These are phyloP conservation scores for Aspergillus versicolor DNA, from an alignment of 2,329 filamentous ascomycete species.

Conservation along the genomic window DNA sequence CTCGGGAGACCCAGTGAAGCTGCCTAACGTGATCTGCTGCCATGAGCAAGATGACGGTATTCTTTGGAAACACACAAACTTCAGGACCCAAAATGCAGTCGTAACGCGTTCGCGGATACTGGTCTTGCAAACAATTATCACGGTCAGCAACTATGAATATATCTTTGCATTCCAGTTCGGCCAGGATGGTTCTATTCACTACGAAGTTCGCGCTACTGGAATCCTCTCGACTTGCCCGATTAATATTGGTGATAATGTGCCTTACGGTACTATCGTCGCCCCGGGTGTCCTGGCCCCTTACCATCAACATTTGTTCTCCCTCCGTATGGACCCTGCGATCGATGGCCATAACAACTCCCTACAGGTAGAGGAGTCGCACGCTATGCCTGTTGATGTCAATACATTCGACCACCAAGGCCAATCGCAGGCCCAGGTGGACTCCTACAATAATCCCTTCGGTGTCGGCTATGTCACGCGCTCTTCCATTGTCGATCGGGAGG, in stretches of 20 bases:
- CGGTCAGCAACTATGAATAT: conserved; percentile 47
- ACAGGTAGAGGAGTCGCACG: conserved; percentile 54
- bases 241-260: conserved; percentile 31
- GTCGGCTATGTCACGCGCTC: conserved; percentile 49
- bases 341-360: conserved; percentile 47
- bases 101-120: conserved; percentile 35
- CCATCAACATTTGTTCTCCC: conserved; percentile 46
- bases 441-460: conserved; percentile 56
- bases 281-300: conserved; percentile 45
- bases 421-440: too few relatives aligned
- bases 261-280: conserved; percentile 41
- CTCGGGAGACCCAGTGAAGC: conserved; percentile 33
- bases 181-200: conserved; percentile 41
- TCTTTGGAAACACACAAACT: conserved; percentile 44
- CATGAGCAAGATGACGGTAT: conserved; percentile 42
- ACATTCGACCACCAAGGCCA: too few relatives aligned
- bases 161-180: conserved; percentile 45
- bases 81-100: conserved; percentile 33
- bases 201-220: conserved; percentile 48
- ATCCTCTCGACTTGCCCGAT: conserved; percentile 42
- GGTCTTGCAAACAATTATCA: conserved; percentile 42
- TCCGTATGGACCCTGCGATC: conserved; percentile 45
- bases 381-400: conserved; percentile 55
- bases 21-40: conserved; percentile 45
- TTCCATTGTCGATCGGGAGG: conserved; percentile 43